These are phyloP conservation scores for Aspergillus sp. DNA, from an alignment of 2,329 filamentous ascomycete species.

Conservation along the genomic window DNA sequence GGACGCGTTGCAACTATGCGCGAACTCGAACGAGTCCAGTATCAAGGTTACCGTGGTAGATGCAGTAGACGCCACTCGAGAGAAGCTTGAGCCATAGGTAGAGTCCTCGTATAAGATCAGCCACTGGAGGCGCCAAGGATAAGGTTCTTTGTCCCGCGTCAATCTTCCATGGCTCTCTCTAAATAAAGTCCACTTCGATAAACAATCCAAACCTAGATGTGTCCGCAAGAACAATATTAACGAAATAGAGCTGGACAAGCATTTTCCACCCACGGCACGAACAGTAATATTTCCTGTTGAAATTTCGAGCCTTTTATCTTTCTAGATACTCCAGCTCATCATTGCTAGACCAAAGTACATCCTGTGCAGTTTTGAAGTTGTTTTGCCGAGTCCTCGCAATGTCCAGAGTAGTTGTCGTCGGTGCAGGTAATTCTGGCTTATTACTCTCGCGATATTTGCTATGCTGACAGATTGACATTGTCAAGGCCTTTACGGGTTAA, in stretches of 20 bases:
- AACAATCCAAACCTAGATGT: neutral
- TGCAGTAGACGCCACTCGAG: slow-evolving; percentile 33
- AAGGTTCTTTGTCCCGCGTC: neutral
- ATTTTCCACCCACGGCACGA: too few species aligned
- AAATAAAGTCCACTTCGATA: neutral
- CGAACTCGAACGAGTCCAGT: slow-evolving; percentile 53
- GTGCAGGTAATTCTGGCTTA: neutral
- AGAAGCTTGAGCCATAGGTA: neutral
- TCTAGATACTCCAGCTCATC: neutral
- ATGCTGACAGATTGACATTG: neutral
- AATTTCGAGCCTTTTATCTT: neutral
- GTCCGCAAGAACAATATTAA: neutral
- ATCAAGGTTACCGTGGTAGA: slow-evolving; percentile 64
- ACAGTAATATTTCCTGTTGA: neutral
- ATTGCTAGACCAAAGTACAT: too few species aligned
- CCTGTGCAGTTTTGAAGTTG: too few species aligned
- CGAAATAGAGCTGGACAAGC: too few species aligned
- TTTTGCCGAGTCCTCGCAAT: neutral
- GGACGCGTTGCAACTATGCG: slow-evolving; percentile 56
- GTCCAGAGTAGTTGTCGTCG: neutral
- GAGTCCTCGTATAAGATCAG: neutral
- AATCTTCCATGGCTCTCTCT: neutral
- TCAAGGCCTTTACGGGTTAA: slow-evolving; percentile 23
- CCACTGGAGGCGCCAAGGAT: neutral
- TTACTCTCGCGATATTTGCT: neutral